Conservation (phyloP, 169 alveolate species). For the Eimeria tenella region DNA sequence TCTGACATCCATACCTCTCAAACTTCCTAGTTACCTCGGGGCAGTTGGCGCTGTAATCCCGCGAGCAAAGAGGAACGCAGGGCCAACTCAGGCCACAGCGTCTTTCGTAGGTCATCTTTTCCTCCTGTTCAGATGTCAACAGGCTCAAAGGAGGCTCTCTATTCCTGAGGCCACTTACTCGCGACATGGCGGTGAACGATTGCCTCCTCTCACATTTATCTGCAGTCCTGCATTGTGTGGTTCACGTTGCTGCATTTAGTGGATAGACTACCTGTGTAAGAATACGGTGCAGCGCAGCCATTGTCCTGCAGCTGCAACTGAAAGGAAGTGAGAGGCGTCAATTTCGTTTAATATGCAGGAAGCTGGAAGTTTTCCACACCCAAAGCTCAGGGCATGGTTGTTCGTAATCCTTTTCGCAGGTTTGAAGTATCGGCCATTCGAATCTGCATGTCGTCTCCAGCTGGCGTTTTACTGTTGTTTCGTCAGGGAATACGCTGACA, state of each 20-base stretch:
- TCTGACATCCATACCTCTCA: background rate
- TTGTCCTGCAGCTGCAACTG: slow-evolving; percentile 1
- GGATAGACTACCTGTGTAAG: slow-evolving; percentile 28
- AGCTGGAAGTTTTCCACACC: background rate
- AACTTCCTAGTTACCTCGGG: slow-evolving; percentile 43
- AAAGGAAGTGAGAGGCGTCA: background rate
- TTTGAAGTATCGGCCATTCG: slow-evolving; percentile 26
- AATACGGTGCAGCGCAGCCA: slow-evolving; percentile 48
- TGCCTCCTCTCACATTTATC: slow-evolving; percentile 55
- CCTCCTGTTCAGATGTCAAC: slow-evolving; percentile 19
- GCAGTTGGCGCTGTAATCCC: slow-evolving; percentile 54
- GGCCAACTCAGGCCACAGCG: slow-evolving; percentile 74
- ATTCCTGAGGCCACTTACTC: background rate
- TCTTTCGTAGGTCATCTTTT: slow-evolving; percentile 46
- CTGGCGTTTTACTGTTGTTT: slow-evolving; percentile 33
- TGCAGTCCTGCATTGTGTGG: background rate
- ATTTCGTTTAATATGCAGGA: background rate
- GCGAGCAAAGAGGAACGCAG: slow-evolving; percentile 36
- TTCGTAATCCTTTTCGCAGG: slow-evolving; percentile 69
- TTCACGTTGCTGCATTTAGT: background rate
- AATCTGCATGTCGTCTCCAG: slow-evolving; percentile 49
- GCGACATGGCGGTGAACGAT: background rate
- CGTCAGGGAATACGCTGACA: slow-evolving; percentile 9
- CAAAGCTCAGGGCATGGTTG: slow-evolving; percentile 69
- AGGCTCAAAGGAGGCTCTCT: background rate